Conservation (phyloP, 75 land plant species). For the Adiantum capillusveneris region DNA sequence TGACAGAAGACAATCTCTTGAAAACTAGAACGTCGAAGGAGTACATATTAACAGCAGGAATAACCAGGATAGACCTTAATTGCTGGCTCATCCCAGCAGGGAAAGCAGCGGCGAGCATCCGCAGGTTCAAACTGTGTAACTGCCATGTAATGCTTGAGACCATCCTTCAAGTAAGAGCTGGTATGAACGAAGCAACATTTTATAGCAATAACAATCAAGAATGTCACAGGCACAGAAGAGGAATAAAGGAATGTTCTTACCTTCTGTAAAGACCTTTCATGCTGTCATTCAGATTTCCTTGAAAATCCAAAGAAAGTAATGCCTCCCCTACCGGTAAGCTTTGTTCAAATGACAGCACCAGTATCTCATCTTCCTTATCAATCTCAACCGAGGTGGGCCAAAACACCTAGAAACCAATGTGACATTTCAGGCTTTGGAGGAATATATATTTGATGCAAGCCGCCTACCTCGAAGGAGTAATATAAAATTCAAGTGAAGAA, state of each 20-base stretch:
- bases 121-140: constrained; percentile 96
- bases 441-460: too few species aligned
- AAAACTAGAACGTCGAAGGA: too few species aligned
- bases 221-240: constrained; percentile 5
- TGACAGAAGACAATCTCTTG: too few species aligned
- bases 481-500: too few species aligned
- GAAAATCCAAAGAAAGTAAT: constrained; percentile 48
- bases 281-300: constrained; percentile 78
- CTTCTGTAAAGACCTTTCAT: constrained; percentile 97
- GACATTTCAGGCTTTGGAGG: too few species aligned
- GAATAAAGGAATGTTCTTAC: constrained; percentile 20
- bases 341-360: constrained; percentile 63
- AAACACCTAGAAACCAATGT: too few species aligned
- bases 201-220: neutral
- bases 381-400: constrained; percentile 39
- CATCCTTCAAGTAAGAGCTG: constrained; percentile 47
- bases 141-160: constrained; percentile 87
- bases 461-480: too few species aligned
- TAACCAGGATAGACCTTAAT: constrained; percentile 46
- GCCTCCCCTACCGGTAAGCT: constrained; percentile 54
- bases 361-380: constrained; percentile 59
- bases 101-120: constrained; percentile 97
- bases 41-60: too few species aligned
- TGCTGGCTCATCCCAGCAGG: constrained; percentile 99
- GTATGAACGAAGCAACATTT: neutral